phyloP scores from a whole-genome alignment of 2,329 filamentous ascomycete genomes.

The Emergomyces orientalis region DNA sequence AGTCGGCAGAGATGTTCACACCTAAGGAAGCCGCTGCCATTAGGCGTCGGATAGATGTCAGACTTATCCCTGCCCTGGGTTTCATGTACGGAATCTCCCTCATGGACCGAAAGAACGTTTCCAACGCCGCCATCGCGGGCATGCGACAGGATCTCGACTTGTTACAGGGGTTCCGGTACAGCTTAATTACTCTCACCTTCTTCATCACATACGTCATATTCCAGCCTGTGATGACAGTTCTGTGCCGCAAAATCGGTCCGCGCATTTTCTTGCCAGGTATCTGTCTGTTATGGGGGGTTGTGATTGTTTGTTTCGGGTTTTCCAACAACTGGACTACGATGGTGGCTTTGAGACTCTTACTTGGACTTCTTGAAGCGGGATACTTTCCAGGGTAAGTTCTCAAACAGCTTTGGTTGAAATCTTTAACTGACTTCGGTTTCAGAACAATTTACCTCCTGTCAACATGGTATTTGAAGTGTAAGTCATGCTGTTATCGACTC shows the following conservation, averaged over 20 bases:
- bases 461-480: slow-evolving; percentile 59
- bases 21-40: slow-evolving; percentile 55
- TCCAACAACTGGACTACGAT: slow-evolving; percentile 44
- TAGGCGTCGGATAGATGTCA: slow-evolving; percentile 56
- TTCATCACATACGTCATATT: slow-evolving; percentile 65
- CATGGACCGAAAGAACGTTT: slow-evolving; percentile 68
- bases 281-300: slow-evolving; percentile 18
- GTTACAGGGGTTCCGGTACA: slow-evolving; percentile 21
- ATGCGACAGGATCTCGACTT: slow-evolving; percentile 23
- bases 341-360: slow-evolving; percentile 47
- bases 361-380: slow-evolving; percentile 54
- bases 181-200: slow-evolving; percentile 61
- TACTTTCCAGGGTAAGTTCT: slow-evolving; percentile 49
- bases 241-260: slow-evolving; percentile 56
- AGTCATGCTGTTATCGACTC: slow-evolving; percentile 21
- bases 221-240: slow-evolving; percentile 60
- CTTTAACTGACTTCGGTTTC: not conserved
- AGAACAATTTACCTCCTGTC: slow-evolving; percentile 55
- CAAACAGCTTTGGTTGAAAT: not conserved
- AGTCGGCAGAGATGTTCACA: slow-evolving; percentile 35
- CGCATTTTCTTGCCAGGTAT: slow-evolving; percentile 23
- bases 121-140: slow-evolving; percentile 59
- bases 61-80: slow-evolving; percentile 51
- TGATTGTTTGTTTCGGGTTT: slow-evolving; percentile 49
- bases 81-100: slow-evolving; percentile 62